These are phyloP conservation scores for Phytophthora ohioensis DNA, from an alignment of 352 stramenopile species.

Conservation along the genomic window DNA sequence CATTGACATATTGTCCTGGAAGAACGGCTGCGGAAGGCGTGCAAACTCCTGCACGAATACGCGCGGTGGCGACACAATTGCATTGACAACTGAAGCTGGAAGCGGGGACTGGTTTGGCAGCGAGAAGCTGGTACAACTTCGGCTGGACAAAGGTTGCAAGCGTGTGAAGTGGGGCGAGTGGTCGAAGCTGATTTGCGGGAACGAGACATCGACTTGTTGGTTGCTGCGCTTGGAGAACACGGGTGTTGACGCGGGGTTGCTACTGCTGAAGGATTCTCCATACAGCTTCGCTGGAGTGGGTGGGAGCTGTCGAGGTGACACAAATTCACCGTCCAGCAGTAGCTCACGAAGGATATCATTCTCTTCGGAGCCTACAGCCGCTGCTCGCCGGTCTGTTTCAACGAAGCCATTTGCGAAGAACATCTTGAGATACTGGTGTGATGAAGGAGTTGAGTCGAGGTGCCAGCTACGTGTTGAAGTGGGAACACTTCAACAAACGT, in stretches of 20 bases:
- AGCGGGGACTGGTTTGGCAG: slow-evolving; percentile 49
- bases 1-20: slow-evolving; percentile 53
- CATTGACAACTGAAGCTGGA: slow-evolving; percentile 66
- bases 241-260: slow-evolving; percentile 19
- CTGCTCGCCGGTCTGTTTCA: slow-evolving; percentile 66
- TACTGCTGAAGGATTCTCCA: slow-evolving; percentile 24
- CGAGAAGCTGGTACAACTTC: slow-evolving; percentile 51
- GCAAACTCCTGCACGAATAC: slow-evolving; percentile 85
- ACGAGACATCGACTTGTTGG: slow-evolving; percentile 72
- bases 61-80: slow-evolving; percentile 76
- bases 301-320: slow-evolving; percentile 64
- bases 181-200: slow-evolving; percentile 79
- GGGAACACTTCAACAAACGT: slow-evolving; percentile 44
- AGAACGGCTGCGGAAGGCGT: slow-evolving; percentile 68
- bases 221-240: slow-evolving; percentile 52
- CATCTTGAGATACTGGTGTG: slow-evolving; percentile 44
- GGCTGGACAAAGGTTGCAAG: slow-evolving; percentile 66
- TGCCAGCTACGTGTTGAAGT: slow-evolving; percentile 42
- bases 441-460: slow-evolving; percentile 20
- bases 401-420: slow-evolving; percentile 80
- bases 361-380: slow-evolving; percentile 53
- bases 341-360: slow-evolving; percentile 82
- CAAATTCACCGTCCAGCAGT: slow-evolving; percentile 73
- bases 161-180: slow-evolving; percentile 64
- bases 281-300: slow-evolving; percentile 57